Conservation (phyloP, 2,329 filamentous ascomycete genomes). For the Apiospora arundinis region DNA sequence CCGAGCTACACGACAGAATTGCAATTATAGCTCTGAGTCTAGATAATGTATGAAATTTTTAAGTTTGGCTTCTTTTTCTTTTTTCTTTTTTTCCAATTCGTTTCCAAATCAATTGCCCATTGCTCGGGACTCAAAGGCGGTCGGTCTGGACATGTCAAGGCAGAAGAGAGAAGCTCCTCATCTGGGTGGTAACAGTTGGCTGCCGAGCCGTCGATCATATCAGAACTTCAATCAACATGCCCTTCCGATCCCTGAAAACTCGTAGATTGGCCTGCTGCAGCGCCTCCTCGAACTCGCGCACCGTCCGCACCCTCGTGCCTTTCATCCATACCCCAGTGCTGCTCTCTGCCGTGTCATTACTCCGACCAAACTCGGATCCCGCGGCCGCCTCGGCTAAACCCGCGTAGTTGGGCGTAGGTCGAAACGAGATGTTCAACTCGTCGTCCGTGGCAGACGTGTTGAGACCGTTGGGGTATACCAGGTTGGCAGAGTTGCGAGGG, state of each 20-base stretch:
- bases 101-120: too few species aligned
- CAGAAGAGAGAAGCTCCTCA: too few species aligned
- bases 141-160: too few species aligned
- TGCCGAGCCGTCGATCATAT: too few species aligned
- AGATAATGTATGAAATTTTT: too few species aligned
- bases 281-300: slow-evolving; percentile 52
- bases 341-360: background rate
- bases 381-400: slow-evolving; percentile 36
- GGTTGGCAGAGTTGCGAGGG: slow-evolving; percentile 33
- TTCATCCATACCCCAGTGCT: slow-evolving; percentile 42
- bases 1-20: too few species aligned
- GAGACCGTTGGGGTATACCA: slow-evolving; percentile 35
- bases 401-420: slow-evolving; percentile 35
- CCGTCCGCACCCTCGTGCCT: slow-evolving; percentile 54
- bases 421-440: slow-evolving; percentile 36
- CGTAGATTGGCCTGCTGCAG: slow-evolving; percentile 50
- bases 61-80: too few species aligned
- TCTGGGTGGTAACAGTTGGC: too few species aligned
- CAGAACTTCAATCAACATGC: background rate
- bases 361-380: slow-evolving; percentile 21
- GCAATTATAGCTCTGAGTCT: too few species aligned
- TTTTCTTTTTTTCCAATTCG: too few species aligned
- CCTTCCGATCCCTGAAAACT: background rate
- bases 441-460: slow-evolving; percentile 32
- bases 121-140: too few species aligned